Conservation (phyloP, 2,329 filamentous ascomycete genomes). For the Blumeria hordei region DNA sequence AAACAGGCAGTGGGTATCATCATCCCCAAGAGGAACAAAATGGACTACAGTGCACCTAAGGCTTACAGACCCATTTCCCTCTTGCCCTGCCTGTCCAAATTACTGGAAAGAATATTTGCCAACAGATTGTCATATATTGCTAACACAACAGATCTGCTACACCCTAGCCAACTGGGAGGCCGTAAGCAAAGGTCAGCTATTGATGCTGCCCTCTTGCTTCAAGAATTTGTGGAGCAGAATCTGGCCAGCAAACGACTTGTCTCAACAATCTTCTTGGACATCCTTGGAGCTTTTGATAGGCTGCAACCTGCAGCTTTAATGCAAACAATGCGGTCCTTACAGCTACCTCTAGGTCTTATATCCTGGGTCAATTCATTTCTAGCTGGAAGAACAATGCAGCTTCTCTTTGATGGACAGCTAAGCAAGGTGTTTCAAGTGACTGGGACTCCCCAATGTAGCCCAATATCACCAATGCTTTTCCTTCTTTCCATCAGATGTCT, state of each 20-base stretch:
- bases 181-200: neutral
- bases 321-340: neutral
- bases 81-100: neutral
- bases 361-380: neutral
- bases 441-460: neutral
- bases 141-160: neutral
- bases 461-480: neutral
- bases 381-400: neutral
- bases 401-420: neutral
- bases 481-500: neutral
- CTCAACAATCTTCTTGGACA: neutral
- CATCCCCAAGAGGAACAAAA: neutral
- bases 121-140: neutral
- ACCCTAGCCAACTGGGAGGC: neutral
- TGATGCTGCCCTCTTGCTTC: neutral
- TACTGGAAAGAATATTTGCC: neutral
- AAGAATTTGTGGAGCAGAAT: neutral
- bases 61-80: neutral
- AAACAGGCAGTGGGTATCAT: neutral
- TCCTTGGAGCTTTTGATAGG: neutral
- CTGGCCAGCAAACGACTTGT: neutral
- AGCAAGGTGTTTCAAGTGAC: neutral
- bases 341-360: neutral
- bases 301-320: neutral
- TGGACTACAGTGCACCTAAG: neutral